Evolutionary conservation across 202 grass and related monocot species (phyloP).

Genomic region (Bolboschoenoplectus hybrid): DNA sequence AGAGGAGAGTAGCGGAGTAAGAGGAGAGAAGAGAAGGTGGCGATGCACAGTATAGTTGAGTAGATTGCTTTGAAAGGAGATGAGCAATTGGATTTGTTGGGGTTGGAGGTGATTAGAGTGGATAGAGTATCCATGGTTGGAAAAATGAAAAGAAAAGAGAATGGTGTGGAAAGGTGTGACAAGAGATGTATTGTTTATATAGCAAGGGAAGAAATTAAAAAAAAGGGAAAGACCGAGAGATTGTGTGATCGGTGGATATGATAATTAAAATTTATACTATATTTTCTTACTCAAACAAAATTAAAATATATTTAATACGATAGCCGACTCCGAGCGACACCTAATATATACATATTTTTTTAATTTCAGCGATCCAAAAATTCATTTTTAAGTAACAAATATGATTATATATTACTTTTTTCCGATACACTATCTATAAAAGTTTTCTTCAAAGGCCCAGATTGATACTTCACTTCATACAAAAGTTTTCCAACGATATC

Average conservation of each 20-base stretch:
- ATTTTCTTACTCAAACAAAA: too few relatives aligned
- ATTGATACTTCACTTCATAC: too few relatives aligned
- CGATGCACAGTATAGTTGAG: constrained; percentile 20
- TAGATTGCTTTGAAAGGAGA: constrained; percentile 28
- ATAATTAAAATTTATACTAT: too few relatives aligned
- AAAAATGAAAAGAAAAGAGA: neutral
- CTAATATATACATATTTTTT: too few relatives aligned
- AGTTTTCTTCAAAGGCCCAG: too few relatives aligned
- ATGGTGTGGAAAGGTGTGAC: neutral
- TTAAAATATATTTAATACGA: too few relatives aligned
- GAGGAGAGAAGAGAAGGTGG: constrained; percentile 9
- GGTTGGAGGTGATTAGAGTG: constrained; percentile 9
- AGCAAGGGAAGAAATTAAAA: neutral
- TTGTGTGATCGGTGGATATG: neutral
- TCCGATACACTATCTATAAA: too few relatives aligned
- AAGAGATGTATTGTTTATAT: neutral
- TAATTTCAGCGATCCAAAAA: too few relatives aligned
- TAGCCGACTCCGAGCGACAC: too few relatives aligned
- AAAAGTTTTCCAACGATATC: too few relatives aligned
- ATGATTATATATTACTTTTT: too few relatives aligned
- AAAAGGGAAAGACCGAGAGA: neutral
- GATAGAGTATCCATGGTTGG: constrained; percentile 26
- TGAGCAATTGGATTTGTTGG: neutral
- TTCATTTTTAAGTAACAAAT: too few relatives aligned
- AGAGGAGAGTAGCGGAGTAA: constrained; percentile 23